phyloP scores from a whole-genome alignment of 805 yeast genomes.

The Kodamaea lidongshanica region DNA sequence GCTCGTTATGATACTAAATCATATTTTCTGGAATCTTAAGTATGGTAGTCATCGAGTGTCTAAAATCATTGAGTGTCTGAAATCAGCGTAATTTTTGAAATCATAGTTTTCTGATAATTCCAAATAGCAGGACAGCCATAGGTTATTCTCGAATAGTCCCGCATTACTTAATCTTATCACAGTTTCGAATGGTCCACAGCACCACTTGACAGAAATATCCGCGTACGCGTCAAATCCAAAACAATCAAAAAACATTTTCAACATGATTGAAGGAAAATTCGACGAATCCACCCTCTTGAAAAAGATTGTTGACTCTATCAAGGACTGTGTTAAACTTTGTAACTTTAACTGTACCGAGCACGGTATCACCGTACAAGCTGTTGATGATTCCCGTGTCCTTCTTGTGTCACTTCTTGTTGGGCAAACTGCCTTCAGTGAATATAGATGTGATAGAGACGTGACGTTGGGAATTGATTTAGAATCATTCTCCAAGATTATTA shows the following conservation, averaged over 20 bases:
- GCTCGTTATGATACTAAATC: too few species aligned
- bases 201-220: too few species aligned
- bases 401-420: conserved; percentile 85
- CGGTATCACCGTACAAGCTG: conserved; percentile 95
- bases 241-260: conserved; percentile 1
- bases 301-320: conserved; percentile 87
- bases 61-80: too few species aligned
- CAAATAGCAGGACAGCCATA: too few species aligned
- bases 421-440: conserved; percentile 80
- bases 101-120: too few species aligned
- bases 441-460: conserved; percentile 91
- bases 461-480: conserved; percentile 88
- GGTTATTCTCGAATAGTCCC: too few species aligned
- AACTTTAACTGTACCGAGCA: conserved; percentile 95
- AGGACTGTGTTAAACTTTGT: conserved; percentile 90
- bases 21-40: too few species aligned
- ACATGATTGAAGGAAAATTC: conserved; percentile 95
- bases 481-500: conserved; percentile 80
- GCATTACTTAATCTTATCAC: too few species aligned
- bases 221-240: neutral
- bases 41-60: too few species aligned
- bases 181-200: too few species aligned
- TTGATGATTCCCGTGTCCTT: conserved; percentile 93
- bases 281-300: conserved; percentile 88
- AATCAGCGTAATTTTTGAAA: too few species aligned